Base-by-base conservation (phyloP, 176 grass and related monocot species). In the Elaeis guineensis region DNA sequence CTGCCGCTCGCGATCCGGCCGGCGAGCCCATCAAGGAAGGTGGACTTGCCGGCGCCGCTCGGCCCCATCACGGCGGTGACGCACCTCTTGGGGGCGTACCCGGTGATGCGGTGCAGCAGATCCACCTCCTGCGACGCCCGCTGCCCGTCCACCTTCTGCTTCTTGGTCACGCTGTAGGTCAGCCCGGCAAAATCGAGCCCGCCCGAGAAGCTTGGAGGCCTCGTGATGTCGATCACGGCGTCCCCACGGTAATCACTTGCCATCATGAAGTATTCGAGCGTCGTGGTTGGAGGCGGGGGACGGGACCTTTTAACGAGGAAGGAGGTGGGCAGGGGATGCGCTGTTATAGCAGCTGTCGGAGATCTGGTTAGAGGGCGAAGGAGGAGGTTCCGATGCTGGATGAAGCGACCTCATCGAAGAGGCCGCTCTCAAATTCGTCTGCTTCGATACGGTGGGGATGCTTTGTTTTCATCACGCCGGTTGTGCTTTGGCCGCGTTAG, bases 11-110 rank as follows among this genome's bases (percentile, higher is more conserved):
- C 49, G 54, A 94, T 89, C 57, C 78, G 80, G 17, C 82, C 79
- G 14, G 84, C 89, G 28, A 94, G 76, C 52, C 76, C 84, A 62
- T 94, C 89, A 3, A 94, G 66, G 77, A 95, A 73, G 49, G 89
- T 95, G 8, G 89, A 95, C 75, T 95, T 94, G 55, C 84, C 89
- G 12, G 81, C 78, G 19, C 89, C 89, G 65, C 84, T 95, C 11
- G 89, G 84, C 0, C 89, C 89, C 63, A 85, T 80, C 11, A 89
- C 70, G 62, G 84, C 84, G 1, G 85, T 80, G 32, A 93, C 72
- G 77, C 78, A 86, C 0, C 89, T 77, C 50, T 87, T 82, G 52
- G 80, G 81, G 12, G 80, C 89, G 61, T 84, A 80, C 25, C 89
- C 80, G 0, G 84, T 87, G 62, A 93, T 77, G 25, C 69, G 73